Base-by-base conservation (phyloP, 345 rosid genomes). In the Noccaea caerulescens region DNA sequence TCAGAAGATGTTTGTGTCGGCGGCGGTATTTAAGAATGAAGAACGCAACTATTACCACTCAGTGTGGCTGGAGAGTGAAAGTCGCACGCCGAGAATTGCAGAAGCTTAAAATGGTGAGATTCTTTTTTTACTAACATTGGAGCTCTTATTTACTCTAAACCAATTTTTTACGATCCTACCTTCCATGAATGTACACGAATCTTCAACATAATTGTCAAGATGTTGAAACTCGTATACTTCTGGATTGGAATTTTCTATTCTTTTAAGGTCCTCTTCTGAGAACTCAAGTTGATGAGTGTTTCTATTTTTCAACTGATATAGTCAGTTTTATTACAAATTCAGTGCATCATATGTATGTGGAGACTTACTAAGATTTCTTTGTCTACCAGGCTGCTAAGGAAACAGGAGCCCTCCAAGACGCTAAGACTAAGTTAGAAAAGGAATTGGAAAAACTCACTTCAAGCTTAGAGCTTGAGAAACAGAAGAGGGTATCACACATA, bases 61-160 rank as follows among this genome's bases (percentile, higher is more conserved):
- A 89, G 80, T 88, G 93, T 80, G 86, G 85, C 57, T 90, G 96
- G 96, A 86, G 97, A 85, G 85, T 78, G 49, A 86, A 52, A 82
- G 81, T 84, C 76, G 99, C 98, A 58, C 82, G 88, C 36, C 80
- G 76, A 82, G 97, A 95, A 73, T 69, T 95, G 72, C 78, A 82
- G 67, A 86, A 84, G 64, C 98, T 94, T 76, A 91, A 83, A 84
- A 84, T 88, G 98, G 99, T 88, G 63, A 77, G 51, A 11, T 36
- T 68, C 36, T 61, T 54, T 73, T 57, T 69, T 58, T 50, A 42
- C 54, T 58, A 47, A 47, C 58, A 63, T 37, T 10, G 30, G 36
- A 59, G 20, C 7, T 50, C 38, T 50, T 50, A 61, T 54, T 34
- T 20, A 20, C 23, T 20, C 23, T 20, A 20, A 20, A 20, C 23